Conservation (phyloP, 257 asterid species). For the Solanum clarkiae region DNA sequence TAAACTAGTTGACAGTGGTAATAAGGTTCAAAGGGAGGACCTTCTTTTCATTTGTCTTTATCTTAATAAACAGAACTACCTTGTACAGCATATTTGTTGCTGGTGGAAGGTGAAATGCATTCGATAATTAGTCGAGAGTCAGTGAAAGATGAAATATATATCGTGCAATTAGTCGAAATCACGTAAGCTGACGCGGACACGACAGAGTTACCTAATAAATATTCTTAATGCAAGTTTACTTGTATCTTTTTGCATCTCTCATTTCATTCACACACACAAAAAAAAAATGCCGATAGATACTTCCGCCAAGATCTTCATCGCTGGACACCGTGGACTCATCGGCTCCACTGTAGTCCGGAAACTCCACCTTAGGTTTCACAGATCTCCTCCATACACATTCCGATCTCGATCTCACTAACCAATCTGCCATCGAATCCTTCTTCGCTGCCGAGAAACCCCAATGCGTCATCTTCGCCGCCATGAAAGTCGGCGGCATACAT, state of each 20-base stretch:
- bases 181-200: no score
- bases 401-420: slow-evolving; percentile 79
- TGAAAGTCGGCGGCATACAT: slow-evolving; percentile 92
- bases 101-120: no score
- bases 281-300: slow-evolving; percentile 25
- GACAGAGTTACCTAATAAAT: no score
- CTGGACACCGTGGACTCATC: slow-evolving; percentile 94
- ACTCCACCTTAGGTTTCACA: slow-evolving; percentile 43
- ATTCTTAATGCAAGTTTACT: background rate
- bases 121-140: no score
- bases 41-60: no score
- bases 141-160: background rate
- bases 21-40: background rate
- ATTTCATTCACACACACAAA: background rate
- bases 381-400: slow-evolving; percentile 79
- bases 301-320: slow-evolving; percentile 56
- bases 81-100: no score
- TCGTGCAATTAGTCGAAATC: no score
- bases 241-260: background rate
- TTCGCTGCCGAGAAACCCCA: slow-evolving; percentile 53
- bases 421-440: slow-evolving; percentile 66
- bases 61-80: no score
- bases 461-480: slow-evolving; percentile 80
- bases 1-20: background rate
- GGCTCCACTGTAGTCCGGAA: slow-evolving; percentile 75